Evolutionary conservation across 179 eudicot genomes (phyloP).

Genomic region (Drosera spatulata): DNA sequence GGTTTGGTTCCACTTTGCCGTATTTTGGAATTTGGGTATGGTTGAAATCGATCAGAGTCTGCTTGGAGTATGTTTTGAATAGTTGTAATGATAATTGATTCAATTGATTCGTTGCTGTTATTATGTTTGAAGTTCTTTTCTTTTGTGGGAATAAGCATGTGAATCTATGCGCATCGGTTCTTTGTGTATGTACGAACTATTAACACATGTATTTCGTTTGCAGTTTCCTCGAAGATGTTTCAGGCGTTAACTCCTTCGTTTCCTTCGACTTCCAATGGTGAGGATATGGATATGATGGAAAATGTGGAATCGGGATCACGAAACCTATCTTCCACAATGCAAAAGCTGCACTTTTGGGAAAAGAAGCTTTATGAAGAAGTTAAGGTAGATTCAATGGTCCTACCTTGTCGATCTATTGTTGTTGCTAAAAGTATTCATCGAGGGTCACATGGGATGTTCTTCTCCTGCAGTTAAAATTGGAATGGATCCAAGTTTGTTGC

Average conservation of each 20-base stretch:
- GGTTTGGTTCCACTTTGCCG: background rate
- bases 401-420: no score
- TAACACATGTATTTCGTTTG: conserved; percentile 2
- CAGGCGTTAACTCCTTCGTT: conserved; percentile 53
- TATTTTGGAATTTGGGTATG: background rate
- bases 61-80: no score
- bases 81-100: no score
- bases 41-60: no score
- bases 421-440: conserved; percentile 33
- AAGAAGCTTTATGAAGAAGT: conserved; percentile 32
- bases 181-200: background rate
- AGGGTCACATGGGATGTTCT: conserved; percentile 56
- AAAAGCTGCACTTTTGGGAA: conserved; percentile 90
- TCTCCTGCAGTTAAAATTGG: background rate
- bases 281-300: conserved; percentile 36
- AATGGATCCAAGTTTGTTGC: background rate
- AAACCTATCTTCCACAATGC: conserved; percentile 75
- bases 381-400: no score
- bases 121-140: no score
- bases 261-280: conserved; percentile 40
- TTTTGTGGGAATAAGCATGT: no score
- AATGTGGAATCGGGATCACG: conserved; percentile 38
- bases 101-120: no score
- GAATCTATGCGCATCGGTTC: no score
- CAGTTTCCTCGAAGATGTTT: conserved; percentile 88